Base-by-base conservation (phyloP, 768 basidiomycete species). In the Clitopilus hobsonii region DNA sequence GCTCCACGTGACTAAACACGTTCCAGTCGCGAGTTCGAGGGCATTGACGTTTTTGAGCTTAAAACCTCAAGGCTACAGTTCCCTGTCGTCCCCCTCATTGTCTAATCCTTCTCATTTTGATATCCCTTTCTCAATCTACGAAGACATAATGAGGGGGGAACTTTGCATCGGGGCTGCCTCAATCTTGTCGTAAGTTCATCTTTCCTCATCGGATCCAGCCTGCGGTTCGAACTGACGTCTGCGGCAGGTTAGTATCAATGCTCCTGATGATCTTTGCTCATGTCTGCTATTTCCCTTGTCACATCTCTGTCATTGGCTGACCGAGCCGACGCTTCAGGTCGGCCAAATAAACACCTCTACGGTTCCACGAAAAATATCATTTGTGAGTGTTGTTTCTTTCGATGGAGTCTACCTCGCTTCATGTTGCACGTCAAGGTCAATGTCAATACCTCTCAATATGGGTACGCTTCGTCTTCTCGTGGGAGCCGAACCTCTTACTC, bases 271-370 rank as follows among this genome's bases (percentile, higher is more conserved):
- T 93, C 59, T 91, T 92, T 71, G 81, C 84, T 62, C 89, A 93
- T 77, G 90, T 89, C 68, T 61, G 85, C 74, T 53, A 55, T 54
- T 55, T 58, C 36, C 48, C 28, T 45, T 18, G 26, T 36, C 45
- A 52, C 53, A 49, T 24, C 27, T 38, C 51, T 55, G 53, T 56
- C 47, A 62, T 61, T 58, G 59, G 54, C 64, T 62, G 59, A 56
- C 52, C 58, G 60, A 65, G 38, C 32, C 18, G 68, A 61, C 62
- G 65, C 65, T 49, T 49, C 58, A 92, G 90, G 82, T 91, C 55
- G 89, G 86, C 56, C 91, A 92, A 80, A 89, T 86, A 65, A 91
- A 84, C 67, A 87, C 86, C 51, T 84, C 88, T 14, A 75, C 74
- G 28, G 83, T 91, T 27, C 88, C 89, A 55, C 81, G 82, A 55